These are phyloP conservation scores for Dryadomyces quercus-mongolicae DNA, from an alignment of 2,329 filamentous ascomycete species.

Conservation along the genomic window DNA sequence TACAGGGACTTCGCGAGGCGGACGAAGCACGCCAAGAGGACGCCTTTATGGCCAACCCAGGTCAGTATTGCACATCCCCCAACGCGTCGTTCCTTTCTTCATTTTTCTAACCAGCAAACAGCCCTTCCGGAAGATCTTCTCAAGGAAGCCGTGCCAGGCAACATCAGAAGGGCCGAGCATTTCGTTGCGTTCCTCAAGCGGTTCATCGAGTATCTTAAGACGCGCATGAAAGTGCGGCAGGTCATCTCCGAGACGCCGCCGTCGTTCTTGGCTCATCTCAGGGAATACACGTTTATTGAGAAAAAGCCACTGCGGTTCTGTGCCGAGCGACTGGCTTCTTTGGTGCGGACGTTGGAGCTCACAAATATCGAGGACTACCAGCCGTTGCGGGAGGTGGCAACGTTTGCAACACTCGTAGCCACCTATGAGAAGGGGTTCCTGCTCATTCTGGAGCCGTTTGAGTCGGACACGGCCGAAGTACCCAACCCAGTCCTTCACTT, in stretches of 20 bases:
- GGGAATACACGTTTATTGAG: slow-evolving; percentile 94
- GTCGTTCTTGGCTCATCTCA: slow-evolving; percentile 85
- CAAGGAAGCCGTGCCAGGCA: slow-evolving; percentile 91
- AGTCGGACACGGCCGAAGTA: slow-evolving; percentile 57
- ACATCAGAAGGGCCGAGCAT: slow-evolving; percentile 90
- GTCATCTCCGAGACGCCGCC: slow-evolving; percentile 95
- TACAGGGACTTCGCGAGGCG: slow-evolving; percentile 78
- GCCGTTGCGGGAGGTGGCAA: slow-evolving; percentile 91
- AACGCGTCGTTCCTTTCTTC: background rate
- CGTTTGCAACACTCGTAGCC: slow-evolving; percentile 88
- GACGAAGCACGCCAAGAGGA: slow-evolving; percentile 88
- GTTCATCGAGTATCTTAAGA: slow-evolving; percentile 97
- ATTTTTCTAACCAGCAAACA: slow-evolving; percentile 10
- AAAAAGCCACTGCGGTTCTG: slow-evolving; percentile 92
- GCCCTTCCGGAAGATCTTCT: slow-evolving; percentile 86
- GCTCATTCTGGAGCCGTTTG: slow-evolving; percentile 92
- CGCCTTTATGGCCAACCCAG: slow-evolving; percentile 91
- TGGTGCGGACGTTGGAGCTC: slow-evolving; percentile 88
- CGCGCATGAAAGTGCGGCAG: slow-evolving; percentile 94
- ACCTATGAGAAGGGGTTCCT: slow-evolving; percentile 96
- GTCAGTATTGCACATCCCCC: slow-evolving; percentile 16
- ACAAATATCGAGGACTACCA: slow-evolving; percentile 98
- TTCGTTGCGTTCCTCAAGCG: slow-evolving; percentile 90
- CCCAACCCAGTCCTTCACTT: slow-evolving; percentile 97
- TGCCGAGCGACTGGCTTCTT: slow-evolving; percentile 83